Evolutionary conservation across 352 stramenopile genomes (phyloP).

Genomic region (Globisporangium parvum): DNA sequence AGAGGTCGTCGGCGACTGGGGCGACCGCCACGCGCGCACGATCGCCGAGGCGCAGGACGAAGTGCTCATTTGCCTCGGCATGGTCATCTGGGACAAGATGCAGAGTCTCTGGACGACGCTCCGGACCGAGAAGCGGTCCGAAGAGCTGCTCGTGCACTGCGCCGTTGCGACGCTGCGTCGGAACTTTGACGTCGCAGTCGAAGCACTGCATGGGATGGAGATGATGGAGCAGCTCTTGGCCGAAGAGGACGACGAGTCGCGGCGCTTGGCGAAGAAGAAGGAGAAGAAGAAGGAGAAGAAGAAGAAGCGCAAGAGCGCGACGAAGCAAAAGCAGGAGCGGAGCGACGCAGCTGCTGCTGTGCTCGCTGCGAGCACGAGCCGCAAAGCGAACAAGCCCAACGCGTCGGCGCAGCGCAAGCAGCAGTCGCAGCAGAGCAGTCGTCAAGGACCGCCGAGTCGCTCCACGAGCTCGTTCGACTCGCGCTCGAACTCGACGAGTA

Average conservation of each 20-base stretch:
- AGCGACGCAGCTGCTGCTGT: constrained; percentile 30
- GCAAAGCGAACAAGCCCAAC: constrained; percentile 2
- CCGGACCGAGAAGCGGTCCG: constrained; percentile 64
- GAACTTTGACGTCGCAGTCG: constrained; percentile 81
- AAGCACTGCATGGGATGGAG: constrained; percentile 76
- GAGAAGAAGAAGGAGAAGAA: constrained; percentile 88
- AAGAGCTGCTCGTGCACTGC: constrained; percentile 78
- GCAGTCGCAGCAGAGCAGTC: constrained; percentile 24
- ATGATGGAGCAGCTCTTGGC: constrained; percentile 86
- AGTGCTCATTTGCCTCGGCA: constrained; percentile 80
- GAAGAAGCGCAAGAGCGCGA: constrained; percentile 80
- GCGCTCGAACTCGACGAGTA: constrained; percentile 29
- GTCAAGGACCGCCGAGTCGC: constrained; percentile 11
- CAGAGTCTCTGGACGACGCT: constrained; percentile 79
- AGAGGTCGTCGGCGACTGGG: constrained; percentile 77
- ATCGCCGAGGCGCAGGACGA: constrained; percentile 84
- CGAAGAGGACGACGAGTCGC: constrained; percentile 78
- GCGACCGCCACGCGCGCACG: constrained; percentile 74
- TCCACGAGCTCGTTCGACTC: constrained; percentile 28
- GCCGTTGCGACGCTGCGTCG: constrained; percentile 64
- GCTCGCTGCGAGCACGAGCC: constrained; percentile 13
- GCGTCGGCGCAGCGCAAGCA: constrained; percentile 10
- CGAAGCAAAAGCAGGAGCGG: constrained; percentile 56
- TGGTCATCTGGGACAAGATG: constrained; percentile 88
- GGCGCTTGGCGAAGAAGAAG: constrained; percentile 76